Percentiles rank a stretch among this genome's conserved stretches.
Conservation (phyloP, 106 monocot genomes). For the Phalaenopsis equestris region DNA sequence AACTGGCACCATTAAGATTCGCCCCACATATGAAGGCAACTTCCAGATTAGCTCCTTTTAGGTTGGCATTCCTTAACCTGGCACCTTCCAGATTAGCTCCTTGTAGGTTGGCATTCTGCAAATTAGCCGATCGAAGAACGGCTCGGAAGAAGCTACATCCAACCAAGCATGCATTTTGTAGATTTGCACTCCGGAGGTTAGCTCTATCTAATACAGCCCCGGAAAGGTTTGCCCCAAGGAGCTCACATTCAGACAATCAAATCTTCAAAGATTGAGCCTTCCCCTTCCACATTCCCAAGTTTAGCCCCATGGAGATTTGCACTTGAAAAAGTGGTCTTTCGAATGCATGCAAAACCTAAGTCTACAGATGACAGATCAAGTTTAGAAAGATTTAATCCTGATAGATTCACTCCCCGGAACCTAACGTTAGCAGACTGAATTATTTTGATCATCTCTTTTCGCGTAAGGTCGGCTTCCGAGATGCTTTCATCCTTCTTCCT, state of each 20-base stretch:
- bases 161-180: conserved; percentile 86
- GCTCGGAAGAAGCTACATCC: conserved; percentile 64
- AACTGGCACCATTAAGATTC: too few relatives aligned
- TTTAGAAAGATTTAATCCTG: conserved; percentile 81
- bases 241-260: conserved; percentile 39
- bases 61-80: too few relatives aligned
- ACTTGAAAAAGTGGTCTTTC: conserved; percentile 52
- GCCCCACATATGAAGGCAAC: too few relatives aligned
- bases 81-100: too few relatives aligned
- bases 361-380: conserved; percentile 86
- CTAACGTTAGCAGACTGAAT: conserved; percentile 60
- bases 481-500: conserved; percentile 43
- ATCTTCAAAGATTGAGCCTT: too few relatives aligned
- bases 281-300: conserved; percentile 24
- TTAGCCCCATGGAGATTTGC: conserved; percentile 80
- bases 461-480: conserved; percentile 65
- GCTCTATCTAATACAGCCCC: conserved; percentile 70
- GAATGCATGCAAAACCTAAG: conserved; percentile 70
- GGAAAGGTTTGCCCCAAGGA: conserved; percentile 76
- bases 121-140: conserved; percentile 91
- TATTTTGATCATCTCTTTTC: conserved; percentile 73
- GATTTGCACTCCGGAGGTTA: conserved; percentile 90
- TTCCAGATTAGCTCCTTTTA: too few relatives aligned
- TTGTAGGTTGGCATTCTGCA: conserved; percentile 36
- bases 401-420: conserved; percentile 92